Base-by-base conservation (phyloP, 768 basidiomycete genomes). In the Podaxis sp. region DNA sequence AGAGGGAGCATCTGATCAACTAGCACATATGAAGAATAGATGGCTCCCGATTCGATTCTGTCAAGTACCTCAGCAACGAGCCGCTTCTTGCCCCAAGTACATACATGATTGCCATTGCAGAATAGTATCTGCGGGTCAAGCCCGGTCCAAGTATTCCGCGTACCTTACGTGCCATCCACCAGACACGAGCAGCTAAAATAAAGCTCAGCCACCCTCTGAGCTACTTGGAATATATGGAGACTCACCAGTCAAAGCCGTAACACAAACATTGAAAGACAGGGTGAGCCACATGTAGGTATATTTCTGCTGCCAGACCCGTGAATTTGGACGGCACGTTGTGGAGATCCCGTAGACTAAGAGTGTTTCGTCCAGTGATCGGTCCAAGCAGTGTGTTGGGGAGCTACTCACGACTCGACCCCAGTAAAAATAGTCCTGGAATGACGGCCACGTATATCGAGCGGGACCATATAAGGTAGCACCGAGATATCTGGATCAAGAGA, bases 391-490 rank as follows among this genome's bases (percentile, higher is more conserved):
- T 19, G 19, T 19, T n/a, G 27, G n/a, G 47, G 51, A 38, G n/a
- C 13, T 24, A 60, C 72, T 33, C 25, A 77, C 78, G 66, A 66
- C 76, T 74, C 15, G 72, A 73, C 13, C 70, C 72, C 6, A 75
- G 15, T 12, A 78, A 67, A 17, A 77, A 56, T 0, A 73, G 41
- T 2, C 68, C 36, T 1, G 77, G 73, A 6, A 66, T 71, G 43
- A 71, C 53, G 4, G 73, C 66, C 22, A 75, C 63, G 38, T 64
- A 66, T 60, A 71, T 70, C 5, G 68, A 71, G 38, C 65, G 69
- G 36, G 69, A 72, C 77, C 78, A 78, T 37, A 77, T 72, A n/a
- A 75, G 69, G 63, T 73, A 78, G 57, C 77, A 79, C 43, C 78
- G 70, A 63, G 76, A 77, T 24, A 76, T 47, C 51, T 64, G 24